A percentile compares a stretch with the other conserved stretches of the same genome.
Evolutionary conservation across 768 basidiomycete genomes (phyloP).

Genomic region (Exidia glandulosa): DNA sequence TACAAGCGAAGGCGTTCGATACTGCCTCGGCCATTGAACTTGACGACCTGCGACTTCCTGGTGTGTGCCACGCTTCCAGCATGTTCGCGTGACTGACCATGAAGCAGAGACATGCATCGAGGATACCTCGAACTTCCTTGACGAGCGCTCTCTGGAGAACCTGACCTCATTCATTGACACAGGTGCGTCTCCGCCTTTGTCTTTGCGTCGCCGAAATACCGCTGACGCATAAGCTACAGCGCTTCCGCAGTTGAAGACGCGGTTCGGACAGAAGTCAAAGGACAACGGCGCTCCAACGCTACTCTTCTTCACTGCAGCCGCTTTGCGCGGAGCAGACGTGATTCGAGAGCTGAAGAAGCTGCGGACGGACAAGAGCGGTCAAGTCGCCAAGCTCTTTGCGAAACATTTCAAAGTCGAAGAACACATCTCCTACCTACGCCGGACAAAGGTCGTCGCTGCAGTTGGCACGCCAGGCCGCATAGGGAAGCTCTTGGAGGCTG

Average conservation of each 20-base stretch:
- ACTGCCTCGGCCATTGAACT: conserved; percentile 69
- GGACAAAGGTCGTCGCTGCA: conserved; percentile 79
- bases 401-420: conserved; percentile 88
- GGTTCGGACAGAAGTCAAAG: conserved; percentile 68
- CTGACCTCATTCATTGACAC: conserved; percentile 67
- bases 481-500: conserved; percentile 53
- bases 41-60: conserved; percentile 64
- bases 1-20: conserved; percentile 61
- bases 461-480: conserved; percentile 89
- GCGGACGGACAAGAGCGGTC: conserved; percentile 74
- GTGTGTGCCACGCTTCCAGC: conserved; percentile 31
- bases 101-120: conserved; percentile 56
- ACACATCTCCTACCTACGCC: conserved; percentile 71
- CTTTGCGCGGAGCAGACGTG: conserved; percentile 83
- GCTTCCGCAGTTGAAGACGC: conserved; percentile 53
- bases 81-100: conserved; percentile 31
- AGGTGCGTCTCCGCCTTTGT: conserved; percentile 34
- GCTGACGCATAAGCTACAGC: conserved; percentile 26
- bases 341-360: conserved; percentile 60
- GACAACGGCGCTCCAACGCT: conserved; percentile 76
- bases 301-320: conserved; percentile 77
- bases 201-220: background rate
- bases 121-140: conserved; percentile 67
- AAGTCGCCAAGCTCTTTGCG: conserved; percentile 91
- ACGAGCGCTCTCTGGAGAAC: conserved; percentile 56